Base-by-base conservation (phyloP, 768 basidiomycete species). In the Leccinum subgranulosum region DNA sequence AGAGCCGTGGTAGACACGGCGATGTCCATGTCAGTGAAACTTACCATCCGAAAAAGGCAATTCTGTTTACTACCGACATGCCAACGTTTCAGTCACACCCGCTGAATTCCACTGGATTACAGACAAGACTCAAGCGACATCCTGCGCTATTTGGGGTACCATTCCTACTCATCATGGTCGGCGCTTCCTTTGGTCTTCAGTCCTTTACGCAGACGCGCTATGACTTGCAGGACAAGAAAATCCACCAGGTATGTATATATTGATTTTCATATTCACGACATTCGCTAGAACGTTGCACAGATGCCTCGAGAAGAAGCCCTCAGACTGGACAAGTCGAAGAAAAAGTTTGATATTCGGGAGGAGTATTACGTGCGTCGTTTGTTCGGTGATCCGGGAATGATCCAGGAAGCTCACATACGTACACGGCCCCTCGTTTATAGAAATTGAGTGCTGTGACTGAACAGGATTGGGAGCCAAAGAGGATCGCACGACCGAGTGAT, bases 311-410 rank as follows among this genome's bases (percentile, higher is more conserved):
- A 94, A 69, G 84, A 94, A 63, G 88, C 91, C 60, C 77, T 95
- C 21, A 81, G 84, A 10, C 76, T 94, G 64, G 79, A 86, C 60
- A 83, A 79, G 68, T 76, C 76, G 54, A 80, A 87, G 73, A 88
- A 87, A 75, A 89, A 85, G 76, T 86, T 97, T 57, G 95, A 98
- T 73, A 90, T 97, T 17, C 78, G 92, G 54, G 96, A 98, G 70
- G 95, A 97, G 69, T 99, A 98, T 73, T 98, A 88, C 69, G 95
- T 97, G 74, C 74, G 93, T 85, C 41, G 53, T 56, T 21, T 25
- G n/a, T 19, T 41, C 23, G 3, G 17, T 27, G 12, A 15, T 48
- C 52, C 12, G 33, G 17, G 54, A 23, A 6, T 46, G 41, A 19
- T 12, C 19, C 23, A 3, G 17, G 25, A 3, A 17, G 25, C 28